Conservation (phyloP, 2,329 filamentous ascomycete genomes). For the Chaetomium sp. region DNA sequence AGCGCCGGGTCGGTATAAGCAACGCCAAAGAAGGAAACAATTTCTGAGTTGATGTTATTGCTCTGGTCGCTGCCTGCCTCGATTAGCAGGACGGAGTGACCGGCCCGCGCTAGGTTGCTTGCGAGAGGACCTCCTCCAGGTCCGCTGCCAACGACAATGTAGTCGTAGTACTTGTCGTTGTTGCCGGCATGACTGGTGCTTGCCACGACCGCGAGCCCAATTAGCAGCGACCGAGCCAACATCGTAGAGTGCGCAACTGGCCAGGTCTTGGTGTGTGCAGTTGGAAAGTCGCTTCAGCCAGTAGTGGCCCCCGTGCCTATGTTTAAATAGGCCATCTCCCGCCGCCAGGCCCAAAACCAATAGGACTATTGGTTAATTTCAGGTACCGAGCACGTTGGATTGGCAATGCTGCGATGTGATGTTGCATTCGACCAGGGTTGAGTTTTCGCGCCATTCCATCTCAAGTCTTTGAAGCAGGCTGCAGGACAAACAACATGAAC, state of each 20-base stretch:
- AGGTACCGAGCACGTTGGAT: too few relatives aligned
- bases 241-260: neutral
- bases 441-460: neutral
- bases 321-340: too few relatives aligned
- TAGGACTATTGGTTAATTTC: too few relatives aligned
- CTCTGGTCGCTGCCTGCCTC: slow-evolving; percentile 58
- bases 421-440: neutral
- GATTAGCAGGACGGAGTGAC: slow-evolving; percentile 55
- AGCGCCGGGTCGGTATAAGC: slow-evolving; percentile 51
- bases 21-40: slow-evolving; percentile 50
- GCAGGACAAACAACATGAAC: too few relatives aligned
- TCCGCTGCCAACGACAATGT: slow-evolving; percentile 57
- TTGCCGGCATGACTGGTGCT: neutral
- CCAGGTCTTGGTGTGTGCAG: too few relatives aligned
- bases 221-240: neutral
- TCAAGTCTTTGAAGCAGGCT: neutral
- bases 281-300: too few relatives aligned
- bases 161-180: slow-evolving; percentile 43
- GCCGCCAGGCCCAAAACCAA: too few relatives aligned
- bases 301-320: too few relatives aligned
- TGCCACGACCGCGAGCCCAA: neutral
- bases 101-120: slow-evolving; percentile 53
- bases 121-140: slow-evolving; percentile 56
- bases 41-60: slow-evolving; percentile 44
- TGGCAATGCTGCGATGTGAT: neutral